These are phyloP conservation scores for Hsuehochloa calcarea DNA, from an alignment of 176 grass and related monocot genomes.

Conservation along the genomic window DNA sequence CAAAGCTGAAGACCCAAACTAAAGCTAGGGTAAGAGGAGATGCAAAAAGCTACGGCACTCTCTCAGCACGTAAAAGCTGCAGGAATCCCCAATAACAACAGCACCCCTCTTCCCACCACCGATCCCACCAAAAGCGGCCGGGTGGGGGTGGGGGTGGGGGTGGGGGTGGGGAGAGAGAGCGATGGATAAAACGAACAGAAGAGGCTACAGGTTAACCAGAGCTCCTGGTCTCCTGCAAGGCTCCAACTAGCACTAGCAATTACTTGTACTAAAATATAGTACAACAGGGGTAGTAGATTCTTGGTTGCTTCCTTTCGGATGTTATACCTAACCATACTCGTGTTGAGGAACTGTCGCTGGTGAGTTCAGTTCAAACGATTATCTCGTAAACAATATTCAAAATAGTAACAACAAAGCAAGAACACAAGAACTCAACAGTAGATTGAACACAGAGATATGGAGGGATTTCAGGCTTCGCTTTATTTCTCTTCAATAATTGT, in stretches of 20 bases:
- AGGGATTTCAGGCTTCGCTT: too few species aligned
- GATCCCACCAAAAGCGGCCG: slow-evolving; percentile 26
- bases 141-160: too few species aligned
- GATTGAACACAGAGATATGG: too few species aligned
- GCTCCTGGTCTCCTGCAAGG: not conserved
- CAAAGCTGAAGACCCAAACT: slow-evolving; percentile 11
- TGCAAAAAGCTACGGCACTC: not conserved
- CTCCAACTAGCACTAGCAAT: not conserved
- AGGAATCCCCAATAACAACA: not conserved
- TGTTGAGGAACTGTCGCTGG: too few species aligned
- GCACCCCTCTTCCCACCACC: not conserved
- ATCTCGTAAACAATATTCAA: too few species aligned
- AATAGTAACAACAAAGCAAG: too few species aligned
- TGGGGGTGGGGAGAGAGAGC: not conserved
- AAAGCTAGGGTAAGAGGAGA: slow-evolving; percentile 37
- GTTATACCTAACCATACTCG: not conserved
- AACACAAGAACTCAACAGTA: too few species aligned
- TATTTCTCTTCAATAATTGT: too few species aligned
- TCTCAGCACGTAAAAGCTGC: not conserved
- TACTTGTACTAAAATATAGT: not conserved
- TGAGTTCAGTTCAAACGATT: too few species aligned
- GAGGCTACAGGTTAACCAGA: not conserved
- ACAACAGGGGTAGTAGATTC: not conserved
- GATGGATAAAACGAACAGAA: not conserved
- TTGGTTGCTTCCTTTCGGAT: slow-evolving; percentile 1